Conservation (phyloP, 768 basidiomycete species). For the Naematelia aurantialba region DNA sequence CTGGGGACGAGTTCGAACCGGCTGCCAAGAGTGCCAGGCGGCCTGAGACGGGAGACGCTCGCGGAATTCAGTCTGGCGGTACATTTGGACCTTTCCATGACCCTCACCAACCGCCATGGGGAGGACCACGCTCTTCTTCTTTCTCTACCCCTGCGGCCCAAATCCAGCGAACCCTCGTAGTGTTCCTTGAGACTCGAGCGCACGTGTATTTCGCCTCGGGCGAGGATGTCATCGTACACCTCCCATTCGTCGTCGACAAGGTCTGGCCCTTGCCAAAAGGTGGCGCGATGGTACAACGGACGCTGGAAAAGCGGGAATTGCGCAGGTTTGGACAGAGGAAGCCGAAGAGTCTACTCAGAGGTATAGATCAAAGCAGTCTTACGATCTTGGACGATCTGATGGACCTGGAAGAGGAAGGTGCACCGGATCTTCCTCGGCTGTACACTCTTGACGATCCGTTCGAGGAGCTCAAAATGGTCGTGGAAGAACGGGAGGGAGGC, state of each 20-base stretch:
- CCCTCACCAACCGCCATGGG: constrained; percentile 15
- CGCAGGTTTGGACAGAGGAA: background rate
- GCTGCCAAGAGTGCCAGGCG: background rate
- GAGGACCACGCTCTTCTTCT: constrained; percentile 8
- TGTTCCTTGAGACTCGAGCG: constrained; percentile 39
- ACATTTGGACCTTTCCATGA: constrained; percentile 33
- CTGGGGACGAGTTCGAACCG: background rate
- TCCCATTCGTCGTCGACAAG: constrained; percentile 42
- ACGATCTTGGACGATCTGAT: constrained; percentile 40
- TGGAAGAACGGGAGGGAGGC: constrained; percentile 17
- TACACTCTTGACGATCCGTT: constrained; percentile 37
- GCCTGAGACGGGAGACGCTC: background rate
- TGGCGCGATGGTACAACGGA: constrained; percentile 43
- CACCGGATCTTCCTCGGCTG: constrained; percentile 25
- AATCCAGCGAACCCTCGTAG: constrained; percentile 32
- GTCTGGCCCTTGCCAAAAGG: constrained; percentile 31
- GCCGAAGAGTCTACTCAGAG: constrained; percentile 13
- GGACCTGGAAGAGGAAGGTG: constrained; percentile 32
- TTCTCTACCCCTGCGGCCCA: background rate
- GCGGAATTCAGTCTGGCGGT: background rate
- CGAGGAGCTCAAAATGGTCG: constrained; percentile 36
- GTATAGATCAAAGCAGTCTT: constrained; percentile 19
- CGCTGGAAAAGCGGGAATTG: constrained; percentile 32
- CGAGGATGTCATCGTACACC: constrained; percentile 32
- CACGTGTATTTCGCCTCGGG: constrained; percentile 44